Evolutionary conservation across 306 rosid genomes (phyloP).

Genomic region (Astragalus glycyphyllos): DNA sequence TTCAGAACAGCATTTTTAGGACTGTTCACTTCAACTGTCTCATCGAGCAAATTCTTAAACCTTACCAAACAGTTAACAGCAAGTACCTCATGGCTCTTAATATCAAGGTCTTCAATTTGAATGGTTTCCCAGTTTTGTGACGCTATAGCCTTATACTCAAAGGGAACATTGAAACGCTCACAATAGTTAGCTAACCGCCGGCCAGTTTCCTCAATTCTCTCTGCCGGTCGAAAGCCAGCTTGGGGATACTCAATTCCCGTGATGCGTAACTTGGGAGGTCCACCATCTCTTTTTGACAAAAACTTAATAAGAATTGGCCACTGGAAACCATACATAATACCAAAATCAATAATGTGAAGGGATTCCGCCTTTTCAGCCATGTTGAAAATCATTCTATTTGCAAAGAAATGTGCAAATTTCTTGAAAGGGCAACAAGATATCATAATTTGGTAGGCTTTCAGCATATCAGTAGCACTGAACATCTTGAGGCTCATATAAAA

Average conservation of each 20-base stretch:
- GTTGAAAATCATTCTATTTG: slow-evolving; percentile 57
- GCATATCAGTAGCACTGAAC: slow-evolving; percentile 56
- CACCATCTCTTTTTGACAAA: slow-evolving; percentile 65
- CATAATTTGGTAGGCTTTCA: slow-evolving; percentile 64
- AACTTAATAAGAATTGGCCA: slow-evolving; percentile 84
- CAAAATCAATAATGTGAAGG: slow-evolving; percentile 82
- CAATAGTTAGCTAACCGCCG: slow-evolving; percentile 75
- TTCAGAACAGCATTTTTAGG: slow-evolving; percentile 68
- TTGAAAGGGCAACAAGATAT: slow-evolving; percentile 67
- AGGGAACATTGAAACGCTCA: slow-evolving; percentile 71
- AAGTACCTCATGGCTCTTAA: slow-evolving; percentile 57
- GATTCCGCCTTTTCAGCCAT: slow-evolving; percentile 60
- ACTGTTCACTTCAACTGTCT: slow-evolving; percentile 66
- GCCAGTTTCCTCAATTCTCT: slow-evolving; percentile 78
- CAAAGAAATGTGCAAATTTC: slow-evolving; percentile 61
- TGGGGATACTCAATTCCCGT: slow-evolving; percentile 88
- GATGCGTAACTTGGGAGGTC: slow-evolving; percentile 80
- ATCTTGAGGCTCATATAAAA: slow-evolving; percentile 53
- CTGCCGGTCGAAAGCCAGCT: slow-evolving; percentile 81
- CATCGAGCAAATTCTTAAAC: slow-evolving; percentile 69
- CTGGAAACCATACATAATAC: slow-evolving; percentile 85
- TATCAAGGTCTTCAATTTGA: slow-evolving; percentile 62
- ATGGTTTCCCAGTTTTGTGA: slow-evolving; percentile 78
- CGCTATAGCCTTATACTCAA: slow-evolving; percentile 69
- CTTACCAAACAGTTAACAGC: slow-evolving; percentile 64